Evolutionary conservation across 2,329 filamentous ascomycete genomes (phyloP), one percentile per base, ranked within the genome.

Genomic region (Pseudogymnoascus sp.): DNA sequence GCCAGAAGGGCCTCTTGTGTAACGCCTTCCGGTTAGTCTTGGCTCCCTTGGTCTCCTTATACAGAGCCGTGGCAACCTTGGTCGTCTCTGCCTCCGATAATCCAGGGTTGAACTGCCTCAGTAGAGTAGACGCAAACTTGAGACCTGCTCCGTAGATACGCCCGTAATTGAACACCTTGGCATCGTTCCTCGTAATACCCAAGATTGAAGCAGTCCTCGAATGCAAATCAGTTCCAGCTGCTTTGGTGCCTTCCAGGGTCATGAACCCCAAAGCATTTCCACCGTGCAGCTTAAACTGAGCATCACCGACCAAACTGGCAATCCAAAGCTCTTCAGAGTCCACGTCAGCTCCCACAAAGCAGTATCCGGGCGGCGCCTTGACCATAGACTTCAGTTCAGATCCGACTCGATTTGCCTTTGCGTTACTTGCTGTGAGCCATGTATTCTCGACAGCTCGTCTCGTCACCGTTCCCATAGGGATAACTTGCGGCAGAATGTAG

Each of bases 251-350:
- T 77, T 99, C 96, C 1, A 99, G 80, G 0, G 95, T 99, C 96
- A 99, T 99, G 79, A 99, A 99, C 0, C 96, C 95, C 64, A 99
- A 90, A 1, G 96, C 95, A 72, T 97, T 97, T 62, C 95, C 96
- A 44, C 95, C 96, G 69, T 99, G 95, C 1, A 99, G 80, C 71
- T 91, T 89, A 78, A 99, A 99, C 23, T 93, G 92, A 3, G 95
- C 91, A 74, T 99, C 95, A 23, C 95, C 95, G 1, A 99, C 85
- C 1, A 99, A 81, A 74, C 91, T 96, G 3, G 95, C 96, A 70
- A 99, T 99, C 95, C 96, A 99, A 6, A 99, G 82, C 75, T 99
- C 95, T 74, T 99, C 88, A 1, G 93, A 97, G 73, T 99, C 95
- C 4, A 99, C 95, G 76, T 99, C 95, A 4, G 96, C 95, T 29